Percentiles rank a stretch among this genome's conserved stretches.
phyloP scores from a whole-genome alignment of 2,329 filamentous ascomycete genomes.

The Cercospora beticola region DNA sequence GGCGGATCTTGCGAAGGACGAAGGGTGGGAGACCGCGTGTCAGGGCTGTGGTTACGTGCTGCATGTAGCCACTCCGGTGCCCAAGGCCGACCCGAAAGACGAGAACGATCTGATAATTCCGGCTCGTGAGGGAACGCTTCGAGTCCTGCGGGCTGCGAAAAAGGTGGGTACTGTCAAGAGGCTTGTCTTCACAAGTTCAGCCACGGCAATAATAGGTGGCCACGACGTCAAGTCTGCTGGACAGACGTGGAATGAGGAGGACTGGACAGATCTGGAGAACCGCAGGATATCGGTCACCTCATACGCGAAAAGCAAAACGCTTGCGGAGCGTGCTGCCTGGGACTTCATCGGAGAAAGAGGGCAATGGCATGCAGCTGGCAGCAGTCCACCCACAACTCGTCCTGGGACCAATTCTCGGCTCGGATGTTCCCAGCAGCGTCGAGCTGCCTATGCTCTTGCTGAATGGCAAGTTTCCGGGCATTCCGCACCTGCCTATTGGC shows the following conservation, averaged over 20 bases:
- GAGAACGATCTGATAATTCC: not conserved
- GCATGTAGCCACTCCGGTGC: not conserved
- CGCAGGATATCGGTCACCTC: not conserved
- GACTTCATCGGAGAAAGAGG: not conserved
- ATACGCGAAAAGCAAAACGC: not conserved
- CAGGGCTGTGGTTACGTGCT: not conserved
- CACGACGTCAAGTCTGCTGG: not conserved
- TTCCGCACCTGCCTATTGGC: constrained; percentile 31
- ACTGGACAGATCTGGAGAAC: not conserved
- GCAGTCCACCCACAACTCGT: constrained; percentile 16
- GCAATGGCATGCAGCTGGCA: not conserved
- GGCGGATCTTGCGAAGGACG: not conserved
- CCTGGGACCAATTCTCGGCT: constrained; percentile 36
- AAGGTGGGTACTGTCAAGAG: not conserved
- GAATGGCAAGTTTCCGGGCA: constrained; percentile 35
- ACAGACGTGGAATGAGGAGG: not conserved
- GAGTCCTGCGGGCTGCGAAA: not conserved
- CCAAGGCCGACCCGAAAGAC: not conserved
- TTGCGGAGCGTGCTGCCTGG: not conserved
- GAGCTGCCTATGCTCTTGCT: constrained; percentile 32
- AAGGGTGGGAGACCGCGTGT: not conserved
- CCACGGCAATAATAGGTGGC: not conserved
- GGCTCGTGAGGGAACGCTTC: not conserved
- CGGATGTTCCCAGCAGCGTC: constrained; percentile 30
- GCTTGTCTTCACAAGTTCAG: not conserved